Conservation (phyloP, 2,329 filamentous ascomycete species). For the Xylaria hypoxylon region DNA sequence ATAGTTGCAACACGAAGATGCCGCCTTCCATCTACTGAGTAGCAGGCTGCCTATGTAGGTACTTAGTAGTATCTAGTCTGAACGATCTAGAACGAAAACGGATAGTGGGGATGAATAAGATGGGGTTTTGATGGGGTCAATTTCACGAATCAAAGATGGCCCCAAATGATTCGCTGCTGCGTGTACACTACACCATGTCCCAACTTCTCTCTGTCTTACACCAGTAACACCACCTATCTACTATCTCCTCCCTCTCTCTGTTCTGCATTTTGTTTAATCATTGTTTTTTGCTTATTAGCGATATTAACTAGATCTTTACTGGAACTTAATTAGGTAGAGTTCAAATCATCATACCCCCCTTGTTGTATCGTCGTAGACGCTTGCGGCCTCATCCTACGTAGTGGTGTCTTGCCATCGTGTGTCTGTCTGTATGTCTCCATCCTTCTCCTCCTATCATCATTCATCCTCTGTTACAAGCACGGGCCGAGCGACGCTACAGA, state of each 20-base stretch:
- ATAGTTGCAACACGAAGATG: conserved; percentile 13
- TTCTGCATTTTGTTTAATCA: background rate
- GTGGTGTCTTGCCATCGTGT: background rate
- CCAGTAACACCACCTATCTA: background rate
- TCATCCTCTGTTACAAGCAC: conserved; percentile 38
- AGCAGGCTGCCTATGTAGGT: too few species aligned
- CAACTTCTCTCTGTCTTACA: conserved; percentile 1
- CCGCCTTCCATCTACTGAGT: background rate
- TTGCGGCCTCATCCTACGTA: conserved; percentile 14
- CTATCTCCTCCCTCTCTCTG: background rate
- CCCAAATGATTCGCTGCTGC: conserved; percentile 11
- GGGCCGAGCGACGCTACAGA: conserved; percentile 37
- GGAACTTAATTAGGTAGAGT: background rate
- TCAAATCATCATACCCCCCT: background rate
- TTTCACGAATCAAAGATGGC: conserved; percentile 22
- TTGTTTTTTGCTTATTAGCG: conserved; percentile 8
- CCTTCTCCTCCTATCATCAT: conserved; percentile 44
- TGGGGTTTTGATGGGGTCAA: conserved; percentile 25
- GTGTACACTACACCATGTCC: background rate
- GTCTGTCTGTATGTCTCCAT: conserved; percentile 11
- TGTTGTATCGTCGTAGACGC: background rate
- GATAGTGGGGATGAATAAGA: conserved; percentile 24
- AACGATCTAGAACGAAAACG: conserved; percentile 20
- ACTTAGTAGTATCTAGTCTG: background rate
- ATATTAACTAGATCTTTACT: conserved; percentile 12